Evolutionary conservation across 164 flowering plant species (phyloP), one percentile per base, ranked within the genome.

Genomic region (Stephania cephalantha): DNA sequence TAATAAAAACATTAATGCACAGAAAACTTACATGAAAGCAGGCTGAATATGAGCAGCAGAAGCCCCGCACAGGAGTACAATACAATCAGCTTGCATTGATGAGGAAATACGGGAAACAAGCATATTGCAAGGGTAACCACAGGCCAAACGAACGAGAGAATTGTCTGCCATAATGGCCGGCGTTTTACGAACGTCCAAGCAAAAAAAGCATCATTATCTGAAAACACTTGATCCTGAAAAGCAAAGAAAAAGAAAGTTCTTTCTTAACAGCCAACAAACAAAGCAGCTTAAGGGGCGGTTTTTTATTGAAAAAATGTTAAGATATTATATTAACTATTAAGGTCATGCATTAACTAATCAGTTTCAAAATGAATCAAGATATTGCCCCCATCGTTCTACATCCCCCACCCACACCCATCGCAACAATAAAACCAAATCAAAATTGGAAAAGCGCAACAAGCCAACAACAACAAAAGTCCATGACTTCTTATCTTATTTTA

Each of bases 51-150:
- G 69, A 90, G 86, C 25, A 93, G 83, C 70, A 95, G 92, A 70
- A 91, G 75, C 73, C 99, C 98, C 30, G 95, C 97, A 80, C 98
- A 91, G 68, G 88, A 80, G 85, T 95, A 95, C 69, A 95, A 91
- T 67, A 93, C 87, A 22, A 93, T 72, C 64, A 95, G 83, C 85
- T 95, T 95, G 90, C 86, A 85, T 67, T 78, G 79, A 82, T 95
- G 98, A 42, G 99, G 99, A 84, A 93, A 93, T 61, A 95, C 93
- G 78, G 99, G 98, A 84, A 95, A 93, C 87, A 95, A 88, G 87
- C 99, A 95, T 74, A 91, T 91, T n/a, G 98, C 99, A 6, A 95
- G 87, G 0, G 99, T 95, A 86, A 91, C 83, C 74, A 95, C 90
- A 50, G 98, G 99, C 98, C 97, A 93, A 77, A 82, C 82, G 79